phyloP scores from a whole-genome alignment of 345 rosid species.

The Cardamine resedifolia region DNA sequence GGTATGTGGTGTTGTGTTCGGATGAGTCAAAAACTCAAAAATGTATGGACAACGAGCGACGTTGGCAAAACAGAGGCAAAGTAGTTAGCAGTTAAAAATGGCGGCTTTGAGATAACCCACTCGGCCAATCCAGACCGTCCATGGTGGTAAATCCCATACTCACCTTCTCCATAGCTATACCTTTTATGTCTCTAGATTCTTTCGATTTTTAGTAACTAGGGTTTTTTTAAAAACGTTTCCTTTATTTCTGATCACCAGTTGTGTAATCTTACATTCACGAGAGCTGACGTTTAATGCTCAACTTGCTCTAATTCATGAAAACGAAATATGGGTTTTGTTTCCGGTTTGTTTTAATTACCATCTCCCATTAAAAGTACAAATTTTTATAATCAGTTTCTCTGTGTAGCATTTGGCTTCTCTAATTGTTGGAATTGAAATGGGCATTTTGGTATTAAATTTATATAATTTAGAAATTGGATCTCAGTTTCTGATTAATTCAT shows the following conservation, averaged over 20 bases:
- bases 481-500: slow-evolving; percentile 5
- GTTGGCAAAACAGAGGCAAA: slow-evolving; percentile 8
- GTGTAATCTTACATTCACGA: background rate
- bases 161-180: background rate
- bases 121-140: slow-evolving; percentile 3
- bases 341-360: too few relatives aligned
- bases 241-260: background rate
- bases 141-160: slow-evolving; percentile 1
- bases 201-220: slow-evolving; percentile 2
- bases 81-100: slow-evolving; percentile 4
- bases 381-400: background rate
- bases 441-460: background rate
- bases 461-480: background rate
- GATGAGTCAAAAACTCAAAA: slow-evolving; percentile 13
- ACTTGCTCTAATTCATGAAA: background rate
- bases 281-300: background rate
- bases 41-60: background rate
- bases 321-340: background rate
- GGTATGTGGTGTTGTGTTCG: background rate
- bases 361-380: background rate
- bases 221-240: background rate
- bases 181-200: background rate
- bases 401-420: slow-evolving; percentile 1
- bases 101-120: background rate
- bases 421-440: background rate